Base-by-base conservation (phyloP, 805 yeast genomes). In the Priceomyces haplophilus region DNA sequence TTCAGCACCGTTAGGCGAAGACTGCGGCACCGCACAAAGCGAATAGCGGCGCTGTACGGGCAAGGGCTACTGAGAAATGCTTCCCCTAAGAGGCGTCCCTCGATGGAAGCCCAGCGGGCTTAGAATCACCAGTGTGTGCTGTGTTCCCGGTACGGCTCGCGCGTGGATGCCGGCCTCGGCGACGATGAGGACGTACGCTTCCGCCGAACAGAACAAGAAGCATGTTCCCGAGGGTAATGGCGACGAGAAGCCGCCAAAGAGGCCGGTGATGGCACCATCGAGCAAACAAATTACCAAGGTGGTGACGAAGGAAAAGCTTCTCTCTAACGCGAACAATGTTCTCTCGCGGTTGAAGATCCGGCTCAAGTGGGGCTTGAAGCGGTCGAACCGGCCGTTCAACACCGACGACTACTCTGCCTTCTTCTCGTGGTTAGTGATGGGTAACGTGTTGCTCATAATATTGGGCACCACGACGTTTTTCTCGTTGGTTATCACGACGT, bases 381-480 rank as follows among this genome's bases (percentile, higher is more conserved):
- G 78, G 40, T 85, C 88, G 10, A 79, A 81, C 50, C 73, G 95
- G 13, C 97, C 97, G 1, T 87, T 88, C 67, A 90, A 85, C 58
- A 79, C 86, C n/a, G 98, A 93, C 63, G 97, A 91, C 55, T 76
- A 89, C 43, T 78, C 88, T 27, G 98, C 98, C 2, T 73, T 93
- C 48, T 79, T 91, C 44, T 86, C 96, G 5, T 90, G 98, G 97
- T 67, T 93, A 21, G 76, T 93, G 38, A 83, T 93, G 58, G 95
- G 97, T 2, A 91, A 93, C 56, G 82, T 85, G 1, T 61, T 88
- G 7, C 71, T 95, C 65, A 75, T 93, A 41, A 67, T 88, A 16
- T 64, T 90, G 19, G 97, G 91, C 7, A 91, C 99, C 8, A 93
- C 99, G 1, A 88, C 98, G 1, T 91, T 91, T 59, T 79, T 88